Evolutionary conservation across 345 rosid species (phyloP).

Genomic region (Aethionema arabicum): DNA sequence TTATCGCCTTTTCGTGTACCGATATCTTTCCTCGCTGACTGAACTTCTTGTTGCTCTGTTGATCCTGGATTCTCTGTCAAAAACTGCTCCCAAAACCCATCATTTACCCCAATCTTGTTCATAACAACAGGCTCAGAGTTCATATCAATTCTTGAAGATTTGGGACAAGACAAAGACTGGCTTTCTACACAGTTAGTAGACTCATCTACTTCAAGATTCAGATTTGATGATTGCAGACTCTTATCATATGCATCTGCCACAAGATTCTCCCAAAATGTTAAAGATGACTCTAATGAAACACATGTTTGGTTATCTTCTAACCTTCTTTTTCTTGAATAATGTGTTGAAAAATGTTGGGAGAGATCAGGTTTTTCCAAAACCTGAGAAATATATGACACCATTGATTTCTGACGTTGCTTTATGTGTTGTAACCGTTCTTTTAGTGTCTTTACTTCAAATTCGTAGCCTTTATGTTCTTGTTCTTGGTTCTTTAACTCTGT

Average conservation of each 20-base stretch:
- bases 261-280: constrained; percentile 72
- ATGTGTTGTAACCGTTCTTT: constrained; percentile 64
- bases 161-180: constrained; percentile 45
- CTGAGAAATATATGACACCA: constrained; percentile 50
- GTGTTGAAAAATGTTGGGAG: constrained; percentile 48
- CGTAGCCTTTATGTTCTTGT: constrained; percentile 53
- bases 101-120: constrained; percentile 66
- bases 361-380: constrained; percentile 68
- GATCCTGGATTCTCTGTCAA: constrained; percentile 96
- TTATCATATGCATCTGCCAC: constrained; percentile 42
- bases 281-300: constrained; percentile 55
- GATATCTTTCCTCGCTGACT: constrained; percentile 69
- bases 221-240: constrained; percentile 25
- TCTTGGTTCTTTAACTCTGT: constrained; percentile 58
- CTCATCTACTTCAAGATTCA: constrained; percentile 62
- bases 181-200: constrained; percentile 64
- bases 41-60: constrained; percentile 61
- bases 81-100: constrained; percentile 93
- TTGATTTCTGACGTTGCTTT: constrained; percentile 55
- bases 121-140: constrained; percentile 62
- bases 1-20: constrained; percentile 33
- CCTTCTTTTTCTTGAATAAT: constrained; percentile 69
- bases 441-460: constrained; percentile 53
- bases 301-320: constrained; percentile 42
- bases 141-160: constrained; percentile 81